A percentile compares a stretch with the other conserved stretches of the same genome.
phyloP scores from a whole-genome alignment of 371 early-diverging fungal genomes.

The Apophysomyces trapeziformis region DNA sequence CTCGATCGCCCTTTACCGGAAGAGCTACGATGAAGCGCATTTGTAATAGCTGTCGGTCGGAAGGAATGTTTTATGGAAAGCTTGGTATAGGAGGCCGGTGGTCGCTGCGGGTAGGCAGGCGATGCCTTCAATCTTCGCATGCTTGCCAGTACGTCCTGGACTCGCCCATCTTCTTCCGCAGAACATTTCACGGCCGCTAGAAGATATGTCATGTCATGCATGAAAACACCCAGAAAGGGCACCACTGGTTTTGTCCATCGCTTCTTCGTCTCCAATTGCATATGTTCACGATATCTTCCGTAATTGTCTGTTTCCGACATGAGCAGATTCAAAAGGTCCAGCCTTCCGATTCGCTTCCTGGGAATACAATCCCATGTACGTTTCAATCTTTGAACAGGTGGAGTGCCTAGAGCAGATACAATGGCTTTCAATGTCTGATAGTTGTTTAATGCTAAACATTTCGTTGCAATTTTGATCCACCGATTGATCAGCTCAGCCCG shows the following conservation, averaged over 20 bases:
- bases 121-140: constrained; percentile 58
- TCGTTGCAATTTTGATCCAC: constrained; percentile 74
- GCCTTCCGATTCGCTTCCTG: constrained; percentile 59
- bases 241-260: constrained; percentile 55
- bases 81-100: constrained; percentile 56
- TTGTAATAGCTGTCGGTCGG: constrained; percentile 45
- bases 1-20: constrained; percentile 33
- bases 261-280: constrained; percentile 30
- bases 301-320: constrained; percentile 75
- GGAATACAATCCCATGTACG: constrained; percentile 75
- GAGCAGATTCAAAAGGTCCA: constrained; percentile 61
- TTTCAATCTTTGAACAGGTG: constrained; percentile 72
- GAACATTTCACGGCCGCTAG: constrained; percentile 59
- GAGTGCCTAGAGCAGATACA: constrained; percentile 68
- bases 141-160: constrained; percentile 46
- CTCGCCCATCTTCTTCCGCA: constrained; percentile 49
- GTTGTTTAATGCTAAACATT: constrained; percentile 64
- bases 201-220: constrained; percentile 77
- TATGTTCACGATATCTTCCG: constrained; percentile 64
- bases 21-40: constrained; percentile 47
- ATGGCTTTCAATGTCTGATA: constrained; percentile 76
- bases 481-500: constrained; percentile 64
- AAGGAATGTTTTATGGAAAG: constrained; percentile 46
- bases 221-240: constrained; percentile 74
- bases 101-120: constrained; percentile 58